A percentile compares a stretch with the other conserved stretches of the same genome.
Evolutionary conservation across 2,329 filamentous ascomycete species (phyloP).

Genomic region (Clonostachys sp.): DNA sequence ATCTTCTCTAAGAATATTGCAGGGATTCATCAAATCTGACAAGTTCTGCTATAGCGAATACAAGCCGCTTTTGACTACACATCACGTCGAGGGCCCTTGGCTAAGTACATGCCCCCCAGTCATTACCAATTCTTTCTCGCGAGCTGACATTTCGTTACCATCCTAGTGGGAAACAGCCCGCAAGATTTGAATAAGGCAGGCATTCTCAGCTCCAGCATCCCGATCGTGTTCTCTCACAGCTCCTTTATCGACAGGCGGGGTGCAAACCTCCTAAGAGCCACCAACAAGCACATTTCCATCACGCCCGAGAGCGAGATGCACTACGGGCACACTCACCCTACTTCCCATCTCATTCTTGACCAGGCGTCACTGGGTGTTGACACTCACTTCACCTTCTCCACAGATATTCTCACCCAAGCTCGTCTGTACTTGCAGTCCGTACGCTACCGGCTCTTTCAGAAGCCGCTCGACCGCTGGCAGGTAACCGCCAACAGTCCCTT

Average conservation of each 20-base stretch:
- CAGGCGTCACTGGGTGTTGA: slow-evolving; percentile 49
- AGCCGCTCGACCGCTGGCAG: slow-evolving; percentile 28
- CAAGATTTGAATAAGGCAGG: slow-evolving; percentile 26
- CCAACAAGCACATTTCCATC: slow-evolving; percentile 49
- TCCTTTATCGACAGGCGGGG: slow-evolving; percentile 33
- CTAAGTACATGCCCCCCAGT: slow-evolving; percentile 3
- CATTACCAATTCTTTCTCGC: too few relatives aligned
- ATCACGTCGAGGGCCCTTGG: slow-evolving; percentile 33
- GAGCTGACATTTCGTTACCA: too few relatives aligned
- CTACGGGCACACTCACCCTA: slow-evolving; percentile 47
- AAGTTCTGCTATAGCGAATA: slow-evolving; percentile 13
- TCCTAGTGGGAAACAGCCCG: slow-evolving; percentile 23
- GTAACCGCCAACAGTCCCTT: slow-evolving; percentile 44
- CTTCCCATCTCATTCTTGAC: slow-evolving; percentile 37
- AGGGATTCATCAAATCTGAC: too few relatives aligned
- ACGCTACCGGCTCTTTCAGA: slow-evolving; percentile 17
- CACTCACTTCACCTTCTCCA: slow-evolving; percentile 45
- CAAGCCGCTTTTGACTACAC: slow-evolving; percentile 40
- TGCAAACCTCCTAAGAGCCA: slow-evolving; percentile 33
- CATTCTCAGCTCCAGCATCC: slow-evolving; percentile 35
- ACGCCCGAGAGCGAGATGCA: slow-evolving; percentile 57
- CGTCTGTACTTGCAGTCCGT: slow-evolving; percentile 45
- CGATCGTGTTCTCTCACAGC: slow-evolving; percentile 48
- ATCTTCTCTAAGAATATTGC: too few relatives aligned
- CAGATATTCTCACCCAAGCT: slow-evolving; percentile 43